Base-by-base conservation (phyloP, 2,329 filamentous ascomycete species). In the Ceratocystis colombiana region DNA sequence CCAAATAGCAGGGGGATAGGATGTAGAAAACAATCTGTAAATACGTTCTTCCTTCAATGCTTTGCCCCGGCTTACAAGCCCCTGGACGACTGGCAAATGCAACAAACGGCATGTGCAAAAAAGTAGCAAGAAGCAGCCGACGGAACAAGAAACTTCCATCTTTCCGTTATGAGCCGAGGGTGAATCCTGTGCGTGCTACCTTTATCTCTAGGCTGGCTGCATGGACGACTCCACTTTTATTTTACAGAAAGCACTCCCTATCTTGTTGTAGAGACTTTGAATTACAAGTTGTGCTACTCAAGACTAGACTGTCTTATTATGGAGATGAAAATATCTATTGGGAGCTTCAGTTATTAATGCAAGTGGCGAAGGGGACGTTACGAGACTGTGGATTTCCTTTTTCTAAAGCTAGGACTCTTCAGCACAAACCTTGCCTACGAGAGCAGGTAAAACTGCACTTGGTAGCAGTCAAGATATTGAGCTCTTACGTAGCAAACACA, bases 121-220 rank as follows among this genome's bases (percentile, higher is more conserved):
- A 30, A 30, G 55, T 10, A 25, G 55, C 28, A 59, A 59, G 17
- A n/a, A 59, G 28, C 55, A 33, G n/a, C 55, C 55, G 33, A 59
- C 55, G 55, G 55, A 59, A 59, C 55, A 59, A 59, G 55, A 59
- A 59, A 59, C 55, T 59, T 59, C 55, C 55, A 59, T 59, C 55
- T 59, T 59, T 59, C 55, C 55, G 55, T 59, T 59, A 30, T 59
- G 33, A 59, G 28, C 55, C 55, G 55, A 59, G 55, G 55, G n/a
- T 22, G 22, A 30, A 59, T 59, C 55, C 55, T 59, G 28, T 20
- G 55, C 55, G 55, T 59, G 55, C 28, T 37, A 59, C 55, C 55
- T 59, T 37, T 20, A 8, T 33, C 7, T 17, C n/a, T 59, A 57
- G 10, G 30, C 53, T 10, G 20, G 22, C 30, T 55, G 50, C 22